A percentile compares a stretch with the other conserved stretches of the same genome.
These are phyloP conservation scores for Orychophragmus violaceus DNA, from an alignment of 345 rosid species.

Conservation along the genomic window DNA sequence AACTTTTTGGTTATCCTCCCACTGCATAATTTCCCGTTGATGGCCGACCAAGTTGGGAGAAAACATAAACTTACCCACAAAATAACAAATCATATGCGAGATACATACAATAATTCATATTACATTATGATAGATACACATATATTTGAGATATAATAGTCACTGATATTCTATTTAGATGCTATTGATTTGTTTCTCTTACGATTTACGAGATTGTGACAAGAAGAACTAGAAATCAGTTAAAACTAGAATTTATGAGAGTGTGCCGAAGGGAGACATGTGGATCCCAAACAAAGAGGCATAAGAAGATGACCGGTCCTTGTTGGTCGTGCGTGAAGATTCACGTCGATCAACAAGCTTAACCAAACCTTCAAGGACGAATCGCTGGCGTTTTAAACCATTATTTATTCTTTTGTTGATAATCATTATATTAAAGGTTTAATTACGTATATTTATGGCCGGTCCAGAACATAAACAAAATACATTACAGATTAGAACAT, in stretches of 20 bases:
- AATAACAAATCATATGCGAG: not conserved
- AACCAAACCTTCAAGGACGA: slow-evolving; percentile 23
- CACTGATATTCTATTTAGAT: not conserved
- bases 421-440: not conserved
- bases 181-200: not conserved
- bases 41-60: slow-evolving; percentile 4
- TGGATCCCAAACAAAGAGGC: slow-evolving; percentile 17
- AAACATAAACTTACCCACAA: not conserved
- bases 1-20: no score
- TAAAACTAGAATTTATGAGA: not conserved
- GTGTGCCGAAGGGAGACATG: slow-evolving; percentile 8
- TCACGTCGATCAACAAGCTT: slow-evolving; percentile 25
- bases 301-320: slow-evolving; percentile 16
- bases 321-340: not conserved
- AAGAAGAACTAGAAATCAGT: not conserved
- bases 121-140: not conserved
- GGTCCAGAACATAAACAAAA: no score
- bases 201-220: not conserved
- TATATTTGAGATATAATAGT: not conserved
- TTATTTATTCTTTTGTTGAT: not conserved
- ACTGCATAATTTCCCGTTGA: not conserved
- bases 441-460: slow-evolving; percentile 14
- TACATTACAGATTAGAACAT: no score
- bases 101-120: not conserved
- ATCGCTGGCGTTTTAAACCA: not conserved